phyloP scores from a whole-genome alignment of 2,329 filamentous ascomycete genomes.

The Epichloe hybrida region DNA sequence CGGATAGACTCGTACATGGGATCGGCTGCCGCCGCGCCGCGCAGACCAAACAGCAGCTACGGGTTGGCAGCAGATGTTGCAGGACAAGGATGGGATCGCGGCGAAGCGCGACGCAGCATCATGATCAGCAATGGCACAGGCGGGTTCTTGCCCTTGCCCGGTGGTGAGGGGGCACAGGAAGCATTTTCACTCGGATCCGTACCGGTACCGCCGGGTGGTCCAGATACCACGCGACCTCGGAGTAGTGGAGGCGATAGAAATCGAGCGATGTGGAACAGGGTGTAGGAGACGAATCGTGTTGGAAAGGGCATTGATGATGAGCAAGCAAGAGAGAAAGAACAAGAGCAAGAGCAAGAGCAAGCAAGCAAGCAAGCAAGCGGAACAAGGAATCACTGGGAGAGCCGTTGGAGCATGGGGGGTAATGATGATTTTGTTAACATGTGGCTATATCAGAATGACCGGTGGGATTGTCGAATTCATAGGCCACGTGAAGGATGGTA shows the following conservation, averaged over 20 bases:
- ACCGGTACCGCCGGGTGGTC: not conserved
- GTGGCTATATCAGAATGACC: not conserved
- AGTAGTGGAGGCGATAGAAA: conserved; percentile 3
- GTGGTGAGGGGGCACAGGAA: conserved; percentile 4
- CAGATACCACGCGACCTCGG: not conserved
- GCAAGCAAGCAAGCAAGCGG: not conserved
- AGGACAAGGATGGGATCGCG: conserved; percentile 34
- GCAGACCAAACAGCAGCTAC: conserved; percentile 41
- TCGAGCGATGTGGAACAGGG: conserved; percentile 1
- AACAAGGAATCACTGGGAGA: not conserved
- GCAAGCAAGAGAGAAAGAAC: not conserved
- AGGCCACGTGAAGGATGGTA: too few species aligned
- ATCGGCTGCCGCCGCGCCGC: conserved; percentile 12
- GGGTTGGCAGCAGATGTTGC: conserved; percentile 40
- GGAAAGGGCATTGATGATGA: not conserved
- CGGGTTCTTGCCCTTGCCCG: conserved; percentile 40
- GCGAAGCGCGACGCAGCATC: conserved; percentile 39
- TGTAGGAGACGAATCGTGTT: not conserved
- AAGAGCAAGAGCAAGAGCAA: too few species aligned
- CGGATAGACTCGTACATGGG: conserved; percentile 27
- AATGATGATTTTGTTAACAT: not conserved
- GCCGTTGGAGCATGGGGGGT: not conserved
- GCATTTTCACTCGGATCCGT: not conserved
- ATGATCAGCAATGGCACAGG: conserved; percentile 38
- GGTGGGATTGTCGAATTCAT: not conserved